A percentile compares a stretch with the other conserved stretches of the same genome.
Conservation (phyloP, 306 rosid species). For the Corylus heterophylla region DNA sequence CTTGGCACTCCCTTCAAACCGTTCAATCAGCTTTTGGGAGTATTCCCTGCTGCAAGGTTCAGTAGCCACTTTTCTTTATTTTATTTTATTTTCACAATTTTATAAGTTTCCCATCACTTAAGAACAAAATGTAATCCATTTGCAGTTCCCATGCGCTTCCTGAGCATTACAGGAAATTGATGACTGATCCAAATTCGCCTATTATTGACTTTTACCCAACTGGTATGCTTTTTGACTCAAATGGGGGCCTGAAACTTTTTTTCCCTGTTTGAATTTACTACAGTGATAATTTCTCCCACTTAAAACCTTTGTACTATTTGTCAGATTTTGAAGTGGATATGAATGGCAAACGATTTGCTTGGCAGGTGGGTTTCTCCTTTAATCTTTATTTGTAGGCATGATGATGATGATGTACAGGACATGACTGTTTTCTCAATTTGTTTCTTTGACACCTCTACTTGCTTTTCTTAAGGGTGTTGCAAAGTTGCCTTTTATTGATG, state of each 20-base stretch:
- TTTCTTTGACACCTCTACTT: conserved; percentile 23
- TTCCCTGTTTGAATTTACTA: background rate
- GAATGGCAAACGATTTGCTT: conserved; percentile 95
- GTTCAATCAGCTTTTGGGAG: conserved; percentile 95
- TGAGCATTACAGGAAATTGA: conserved; percentile 74
- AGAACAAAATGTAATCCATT: conserved; percentile 21
- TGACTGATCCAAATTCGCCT: conserved; percentile 84
- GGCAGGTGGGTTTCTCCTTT: conserved; percentile 72
- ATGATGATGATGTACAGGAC: background rate
- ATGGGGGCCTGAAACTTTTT: background rate
- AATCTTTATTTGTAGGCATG: conserved; percentile 11
- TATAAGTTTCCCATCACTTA: background rate
- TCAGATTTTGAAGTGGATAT: conserved; percentile 99
- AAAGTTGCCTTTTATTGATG: conserved; percentile 95
- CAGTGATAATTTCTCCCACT: conserved; percentile 6
- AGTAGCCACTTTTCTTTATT: background rate
- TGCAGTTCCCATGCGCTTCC: conserved; percentile 98
- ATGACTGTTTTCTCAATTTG: conserved; percentile 1
- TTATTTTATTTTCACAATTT: background rate
- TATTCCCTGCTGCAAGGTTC: conserved; percentile 97
- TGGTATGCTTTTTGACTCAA: conserved; percentile 52
- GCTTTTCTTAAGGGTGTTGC: conserved; percentile 76
- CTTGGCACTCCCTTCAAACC: conserved; percentile 93
- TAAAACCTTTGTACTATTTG: conserved; percentile 29
- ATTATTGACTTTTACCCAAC: conserved; percentile 85